These are phyloP conservation scores for Calonectria pauciramosa DNA, from an alignment of 2,329 filamentous ascomycete genomes.

Conservation along the genomic window DNA sequence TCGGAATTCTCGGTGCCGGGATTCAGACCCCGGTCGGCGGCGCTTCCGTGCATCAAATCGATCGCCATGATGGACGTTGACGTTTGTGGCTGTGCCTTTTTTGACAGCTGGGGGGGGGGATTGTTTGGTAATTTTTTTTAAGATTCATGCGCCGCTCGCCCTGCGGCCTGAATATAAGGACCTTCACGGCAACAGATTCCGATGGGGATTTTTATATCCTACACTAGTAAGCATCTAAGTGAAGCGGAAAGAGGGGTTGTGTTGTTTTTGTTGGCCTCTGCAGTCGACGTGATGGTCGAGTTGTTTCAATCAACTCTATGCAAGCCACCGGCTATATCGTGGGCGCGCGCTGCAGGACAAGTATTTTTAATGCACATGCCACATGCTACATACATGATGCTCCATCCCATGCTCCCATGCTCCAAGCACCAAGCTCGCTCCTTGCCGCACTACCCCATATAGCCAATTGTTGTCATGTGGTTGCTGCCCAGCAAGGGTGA, in stretches of 20 bases:
- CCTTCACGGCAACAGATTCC: neutral
- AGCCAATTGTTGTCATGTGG: neutral
- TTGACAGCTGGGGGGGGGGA: neutral
- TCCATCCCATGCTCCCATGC: neutral
- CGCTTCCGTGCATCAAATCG: conserved; percentile 10
- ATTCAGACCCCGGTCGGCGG: neutral
- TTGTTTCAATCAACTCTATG: neutral
- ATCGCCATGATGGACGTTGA: conserved; percentile 6
- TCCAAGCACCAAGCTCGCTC: neutral
- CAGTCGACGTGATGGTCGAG: neutral
- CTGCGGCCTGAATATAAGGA: neutral
- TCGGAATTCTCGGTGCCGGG: conserved; percentile 3
- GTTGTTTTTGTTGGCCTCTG: neutral
- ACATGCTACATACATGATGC: conserved; percentile 2
- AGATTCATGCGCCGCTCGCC: neutral
- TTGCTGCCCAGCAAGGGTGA: neutral
- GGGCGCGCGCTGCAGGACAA: neutral
- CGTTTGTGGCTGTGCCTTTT: conserved; percentile 2
- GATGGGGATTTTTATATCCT: neutral
- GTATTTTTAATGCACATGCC: neutral
- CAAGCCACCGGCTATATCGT: neutral
- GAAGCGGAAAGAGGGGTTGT: neutral
- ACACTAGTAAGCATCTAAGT: neutral
- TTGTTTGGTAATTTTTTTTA: neutral
- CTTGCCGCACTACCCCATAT: neutral